These are phyloP conservation scores for Kappamyces sp. DNA, from an alignment of 192 early-diverging fungal genomes.

Conservation along the genomic window DNA sequence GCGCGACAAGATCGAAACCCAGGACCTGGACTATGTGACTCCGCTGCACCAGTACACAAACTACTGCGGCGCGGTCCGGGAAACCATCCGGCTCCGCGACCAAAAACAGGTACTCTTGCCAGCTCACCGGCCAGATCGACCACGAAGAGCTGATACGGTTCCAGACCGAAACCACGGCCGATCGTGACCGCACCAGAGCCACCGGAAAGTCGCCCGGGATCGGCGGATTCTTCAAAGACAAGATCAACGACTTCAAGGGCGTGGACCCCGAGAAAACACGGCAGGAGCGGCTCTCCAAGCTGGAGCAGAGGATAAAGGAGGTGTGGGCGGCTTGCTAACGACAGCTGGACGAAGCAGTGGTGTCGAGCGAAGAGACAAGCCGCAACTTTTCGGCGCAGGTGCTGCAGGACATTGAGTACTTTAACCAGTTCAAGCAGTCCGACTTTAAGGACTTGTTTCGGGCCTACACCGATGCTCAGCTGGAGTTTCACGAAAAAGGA, in stretches of 20 bases:
- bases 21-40: slow-evolving; percentile 68
- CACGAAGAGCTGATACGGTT: slow-evolving; percentile 81
- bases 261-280: slow-evolving; percentile 76
- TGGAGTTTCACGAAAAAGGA: slow-evolving; percentile 78
- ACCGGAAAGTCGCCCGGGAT: slow-evolving; percentile 60
- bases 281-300: slow-evolving; percentile 70
- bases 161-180: slow-evolving; percentile 61
- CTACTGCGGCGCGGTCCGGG: slow-evolving; percentile 72
- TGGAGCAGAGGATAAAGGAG: slow-evolving; percentile 66
- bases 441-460: slow-evolving; percentile 75
- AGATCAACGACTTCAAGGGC: slow-evolving; percentile 82
- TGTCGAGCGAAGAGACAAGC: slow-evolving; percentile 64
- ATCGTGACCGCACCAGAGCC: slow-evolving; percentile 66
- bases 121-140: slow-evolving; percentile 49
- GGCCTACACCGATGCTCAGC: slow-evolving; percentile 71
- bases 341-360: slow-evolving; percentile 77
- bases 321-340: slow-evolving; percentile 32
- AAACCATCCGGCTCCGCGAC: slow-evolving; percentile 73
- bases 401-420: slow-evolving; percentile 76
- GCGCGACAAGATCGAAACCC: slow-evolving; percentile 28
- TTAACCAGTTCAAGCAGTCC: slow-evolving; percentile 68
- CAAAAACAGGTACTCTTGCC: slow-evolving; percentile 66
- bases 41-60: slow-evolving; percentile 80
- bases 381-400: slow-evolving; percentile 73
- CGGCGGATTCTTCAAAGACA: slow-evolving; percentile 77